A percentile compares a stretch with the other conserved stretches of the same genome.
phyloP scores from a whole-genome alignment of 495 filamentous ascomycete species.

The Pseudevernia furfuracea region DNA sequence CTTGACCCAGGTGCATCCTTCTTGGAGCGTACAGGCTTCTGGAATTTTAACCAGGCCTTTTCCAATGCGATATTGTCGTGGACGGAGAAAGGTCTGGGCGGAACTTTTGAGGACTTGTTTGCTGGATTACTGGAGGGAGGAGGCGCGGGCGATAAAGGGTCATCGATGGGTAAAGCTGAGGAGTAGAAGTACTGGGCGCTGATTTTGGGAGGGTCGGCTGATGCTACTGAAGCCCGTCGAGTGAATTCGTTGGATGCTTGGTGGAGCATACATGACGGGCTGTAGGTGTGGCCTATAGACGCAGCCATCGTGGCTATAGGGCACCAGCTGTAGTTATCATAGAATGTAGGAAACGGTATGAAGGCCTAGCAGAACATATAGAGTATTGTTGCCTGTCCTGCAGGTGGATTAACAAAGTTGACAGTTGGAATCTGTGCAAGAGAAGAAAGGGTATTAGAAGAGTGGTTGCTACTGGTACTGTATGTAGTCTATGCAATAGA shows the following conservation, averaged over 20 bases:
- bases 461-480: neutral
- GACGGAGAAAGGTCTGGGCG: conserved; percentile 68
- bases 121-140: conserved; percentile 46
- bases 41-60: conserved; percentile 58
- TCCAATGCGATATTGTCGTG: conserved; percentile 69
- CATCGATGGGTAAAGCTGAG: conserved; percentile 70
- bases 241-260: conserved; percentile 34
- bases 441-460: neutral
- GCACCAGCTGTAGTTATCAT: neutral
- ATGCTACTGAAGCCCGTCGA: conserved; percentile 29
- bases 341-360: neutral
- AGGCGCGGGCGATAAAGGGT: conserved; percentile 65
- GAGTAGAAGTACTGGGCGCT: conserved; percentile 75
- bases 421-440: neutral
- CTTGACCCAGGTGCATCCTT: neutral
- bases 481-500: conserved; percentile 6
- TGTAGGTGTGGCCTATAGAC: conserved; percentile 45
- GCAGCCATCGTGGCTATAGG: neutral
- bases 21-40: conserved; percentile 25
- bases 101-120: conserved; percentile 42
- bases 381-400: conserved; percentile 12
- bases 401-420: conserved; percentile 10
- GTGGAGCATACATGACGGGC: conserved; percentile 43
- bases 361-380: conserved; percentile 1
- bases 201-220: conserved; percentile 39